Evolutionary conservation across 345 rosid species (phyloP).

Genomic region (Eucalyptus curtisii): DNA sequence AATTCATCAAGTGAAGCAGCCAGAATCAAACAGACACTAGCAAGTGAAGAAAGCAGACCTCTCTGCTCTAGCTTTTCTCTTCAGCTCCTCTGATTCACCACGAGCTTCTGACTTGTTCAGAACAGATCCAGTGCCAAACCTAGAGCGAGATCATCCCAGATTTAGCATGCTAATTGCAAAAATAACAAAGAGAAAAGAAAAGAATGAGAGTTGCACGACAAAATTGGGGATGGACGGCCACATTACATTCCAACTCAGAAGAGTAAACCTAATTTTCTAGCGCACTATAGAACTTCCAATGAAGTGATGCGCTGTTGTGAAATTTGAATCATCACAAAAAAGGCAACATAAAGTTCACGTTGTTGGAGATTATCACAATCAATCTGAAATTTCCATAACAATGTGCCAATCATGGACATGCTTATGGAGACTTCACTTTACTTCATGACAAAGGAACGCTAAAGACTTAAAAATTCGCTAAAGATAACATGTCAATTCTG

Average conservation of each 20-base stretch:
- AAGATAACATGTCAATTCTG: background rate
- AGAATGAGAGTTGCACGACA: background rate
- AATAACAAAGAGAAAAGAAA: background rate
- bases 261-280: background rate
- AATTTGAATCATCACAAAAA: background rate
- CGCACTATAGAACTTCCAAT: background rate
- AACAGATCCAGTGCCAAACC: slow-evolving; percentile 34
- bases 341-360: background rate
- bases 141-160: background rate
- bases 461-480: background rate
- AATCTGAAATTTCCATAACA: background rate
- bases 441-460: background rate
- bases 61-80: slow-evolving; percentile 91
- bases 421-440: background rate
- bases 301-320: background rate
- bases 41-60: slow-evolving; percentile 27
- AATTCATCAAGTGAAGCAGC: background rate
- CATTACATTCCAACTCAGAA: background rate
- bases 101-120: slow-evolving; percentile 19
- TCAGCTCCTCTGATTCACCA: slow-evolving; percentile 62
- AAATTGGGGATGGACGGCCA: background rate
- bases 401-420: background rate
- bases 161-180: background rate
- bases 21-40: background rate
- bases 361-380: background rate